phyloP scores from a whole-genome alignment of 129 eudicot genomes.

The Deinandra increscens region DNA sequence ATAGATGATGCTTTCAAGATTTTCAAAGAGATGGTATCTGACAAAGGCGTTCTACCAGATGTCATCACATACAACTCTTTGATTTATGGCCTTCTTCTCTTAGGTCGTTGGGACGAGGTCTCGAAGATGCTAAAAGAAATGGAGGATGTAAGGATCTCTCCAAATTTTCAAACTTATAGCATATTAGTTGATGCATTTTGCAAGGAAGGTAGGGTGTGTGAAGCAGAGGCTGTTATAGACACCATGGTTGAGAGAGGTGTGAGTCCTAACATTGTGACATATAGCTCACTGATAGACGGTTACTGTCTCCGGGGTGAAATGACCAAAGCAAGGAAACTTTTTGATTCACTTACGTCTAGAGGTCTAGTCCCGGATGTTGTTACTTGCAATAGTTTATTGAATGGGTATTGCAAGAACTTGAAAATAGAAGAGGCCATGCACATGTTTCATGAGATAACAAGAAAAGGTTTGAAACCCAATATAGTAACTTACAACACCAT shows the following conservation, averaged over 20 bases:
- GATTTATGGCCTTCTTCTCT: slow-evolving; percentile 33
- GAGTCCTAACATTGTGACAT: not conserved
- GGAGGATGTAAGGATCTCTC: slow-evolving; percentile 12
- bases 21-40: slow-evolving; percentile 28
- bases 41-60: slow-evolving; percentile 30
- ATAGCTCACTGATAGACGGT: not conserved
- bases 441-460: no score
- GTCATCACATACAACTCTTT: slow-evolving; percentile 35
- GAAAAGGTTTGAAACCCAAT: no score
- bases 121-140: slow-evolving; percentile 22
- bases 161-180: slow-evolving; percentile 13
- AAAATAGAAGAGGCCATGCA: no score
- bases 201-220: slow-evolving; percentile 31
- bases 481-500: no score
- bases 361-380: no score
- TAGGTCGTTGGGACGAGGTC: slow-evolving; percentile 34
- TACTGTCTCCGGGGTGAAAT: slow-evolving; percentile 7
- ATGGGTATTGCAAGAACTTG: no score
- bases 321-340: slow-evolving; percentile 18
- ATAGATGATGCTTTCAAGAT: slow-evolving; percentile 29
- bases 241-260: slow-evolving; percentile 6
- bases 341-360: no score
- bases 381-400: no score
- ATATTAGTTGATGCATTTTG: slow-evolving; percentile 40
- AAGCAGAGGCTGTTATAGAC: slow-evolving; percentile 24